phyloP scores from a whole-genome alignment of 2,329 filamentous ascomycete species.

The Fusarium papillatum region DNA sequence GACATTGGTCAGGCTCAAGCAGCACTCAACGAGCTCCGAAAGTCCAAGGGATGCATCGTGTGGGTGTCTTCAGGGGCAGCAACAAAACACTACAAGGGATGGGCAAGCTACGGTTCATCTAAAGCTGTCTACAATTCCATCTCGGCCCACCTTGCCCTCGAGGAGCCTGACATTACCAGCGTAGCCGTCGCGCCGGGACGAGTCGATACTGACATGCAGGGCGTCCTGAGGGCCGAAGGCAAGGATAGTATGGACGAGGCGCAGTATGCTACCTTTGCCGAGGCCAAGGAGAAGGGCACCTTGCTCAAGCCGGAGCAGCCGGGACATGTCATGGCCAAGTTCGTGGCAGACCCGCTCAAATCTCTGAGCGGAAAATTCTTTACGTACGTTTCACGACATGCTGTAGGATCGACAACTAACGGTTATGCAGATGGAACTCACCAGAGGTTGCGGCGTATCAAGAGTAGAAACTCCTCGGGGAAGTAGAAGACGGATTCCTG shows the following conservation, averaged over 20 bases:
- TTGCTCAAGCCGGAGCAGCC: conserved; percentile 88
- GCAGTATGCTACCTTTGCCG: conserved; percentile 77
- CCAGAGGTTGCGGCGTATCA: conserved; percentile 68
- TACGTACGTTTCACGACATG: conserved; percentile 61
- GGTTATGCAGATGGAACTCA: conserved; percentile 52
- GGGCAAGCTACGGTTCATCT: conserved; percentile 85
- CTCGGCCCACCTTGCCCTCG: conserved; percentile 77
- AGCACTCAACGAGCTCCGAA: conserved; percentile 76
- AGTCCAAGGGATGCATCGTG: conserved; percentile 78
- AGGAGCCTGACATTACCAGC: conserved; percentile 82
- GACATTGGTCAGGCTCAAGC: conserved; percentile 72
- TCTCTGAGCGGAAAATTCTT: conserved; percentile 84
- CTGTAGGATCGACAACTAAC: conserved; percentile 29
- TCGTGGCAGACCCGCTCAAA: conserved; percentile 75
- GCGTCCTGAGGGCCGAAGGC: conserved; percentile 77
- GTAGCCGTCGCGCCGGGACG: conserved; percentile 83
- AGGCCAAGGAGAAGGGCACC: conserved; percentile 77
- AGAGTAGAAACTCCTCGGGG: conserved; percentile 40
- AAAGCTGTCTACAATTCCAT: conserved; percentile 91
- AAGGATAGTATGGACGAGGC: conserved; percentile 62
- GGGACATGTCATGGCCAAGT: conserved; percentile 85
- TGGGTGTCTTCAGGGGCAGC: conserved; percentile 87
- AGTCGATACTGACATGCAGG: conserved; percentile 93
- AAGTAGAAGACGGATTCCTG: conserved; percentile 16
- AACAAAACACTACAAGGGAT: conserved; percentile 73